Percentiles rank a stretch among this genome's conserved stretches.
phyloP scores from a whole-genome alignment of 2,329 filamentous ascomycete species.

The Alternaria tenuissima region DNA sequence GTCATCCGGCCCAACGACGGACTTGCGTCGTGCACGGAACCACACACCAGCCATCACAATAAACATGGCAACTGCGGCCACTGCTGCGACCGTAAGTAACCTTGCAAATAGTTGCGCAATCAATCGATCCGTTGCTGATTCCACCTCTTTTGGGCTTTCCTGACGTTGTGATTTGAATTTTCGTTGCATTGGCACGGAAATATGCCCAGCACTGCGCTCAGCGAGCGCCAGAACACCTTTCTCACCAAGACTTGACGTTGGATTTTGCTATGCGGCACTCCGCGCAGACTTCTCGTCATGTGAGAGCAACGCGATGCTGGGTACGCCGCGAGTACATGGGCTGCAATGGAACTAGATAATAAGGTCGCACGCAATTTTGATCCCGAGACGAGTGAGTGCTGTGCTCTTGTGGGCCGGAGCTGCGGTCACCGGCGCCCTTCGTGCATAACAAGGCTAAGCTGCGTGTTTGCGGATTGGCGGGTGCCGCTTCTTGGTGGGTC shows the following conservation, averaged over 20 bases:
- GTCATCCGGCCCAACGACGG: constrained; percentile 32
- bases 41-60: constrained; percentile 44
- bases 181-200: constrained; percentile 27
- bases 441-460: constrained; percentile 26
- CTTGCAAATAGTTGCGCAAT: constrained; percentile 42
- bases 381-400: constrained; percentile 47
- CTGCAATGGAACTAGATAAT: constrained; percentile 39
- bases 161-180: constrained; percentile 27
- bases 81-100: constrained; percentile 40
- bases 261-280: constrained; percentile 51
- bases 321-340: constrained; percentile 46
- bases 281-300: constrained; percentile 49
- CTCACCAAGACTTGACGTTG: constrained; percentile 47
- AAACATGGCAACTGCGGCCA: constrained; percentile 46
- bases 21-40: constrained; percentile 42
- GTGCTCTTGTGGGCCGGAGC: constrained; percentile 48
- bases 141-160: constrained; percentile 28
- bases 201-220: constrained; percentile 29
- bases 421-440: constrained; percentile 39
- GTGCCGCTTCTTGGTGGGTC: constrained; percentile 32
- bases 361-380: constrained; percentile 52
- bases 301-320: constrained; percentile 51
- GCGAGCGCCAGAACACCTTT: constrained; percentile 17
- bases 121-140: constrained; percentile 40
- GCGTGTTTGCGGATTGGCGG: constrained; percentile 35